These are phyloP conservation scores for Phlebopus sp. DNA, from an alignment of 1,284 basidiomycete species.

Conservation along the genomic window DNA sequence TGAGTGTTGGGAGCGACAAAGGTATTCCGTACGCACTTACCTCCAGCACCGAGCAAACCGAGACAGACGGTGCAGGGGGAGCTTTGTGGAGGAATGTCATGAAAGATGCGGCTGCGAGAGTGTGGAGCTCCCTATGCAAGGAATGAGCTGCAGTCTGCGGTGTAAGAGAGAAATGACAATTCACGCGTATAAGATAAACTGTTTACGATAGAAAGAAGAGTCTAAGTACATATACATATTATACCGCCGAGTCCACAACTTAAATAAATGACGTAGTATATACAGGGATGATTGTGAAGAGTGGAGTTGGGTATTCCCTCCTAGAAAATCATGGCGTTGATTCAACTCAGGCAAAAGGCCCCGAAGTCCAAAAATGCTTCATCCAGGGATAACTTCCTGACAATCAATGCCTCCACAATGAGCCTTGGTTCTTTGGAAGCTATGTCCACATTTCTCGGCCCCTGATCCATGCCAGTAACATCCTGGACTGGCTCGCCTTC, in stretches of 20 bases:
- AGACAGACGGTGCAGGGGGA: conserved; percentile 35
- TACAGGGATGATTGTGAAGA: too few species aligned
- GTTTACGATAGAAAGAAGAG: too few species aligned
- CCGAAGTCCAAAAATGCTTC: conserved; percentile 74
- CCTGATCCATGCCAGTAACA: not conserved
- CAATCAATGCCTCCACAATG: conserved; percentile 77
- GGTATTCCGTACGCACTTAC: conserved; percentile 62
- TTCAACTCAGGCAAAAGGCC: conserved; percentile 51
- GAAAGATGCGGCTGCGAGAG: conserved; percentile 39
- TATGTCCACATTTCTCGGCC: not conserved
- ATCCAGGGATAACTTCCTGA: conserved; percentile 67
- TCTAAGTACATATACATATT: too few species aligned
- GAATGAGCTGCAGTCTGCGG: too few species aligned
- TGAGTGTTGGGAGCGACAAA: conserved; percentile 75
- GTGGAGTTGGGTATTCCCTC: too few species aligned
- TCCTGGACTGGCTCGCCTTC: not conserved
- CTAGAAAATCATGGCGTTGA: too few species aligned
- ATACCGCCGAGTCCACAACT: too few species aligned
- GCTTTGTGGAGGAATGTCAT: conserved; percentile 49
- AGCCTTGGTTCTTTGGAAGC: conserved; percentile 42
- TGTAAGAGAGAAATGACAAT: too few species aligned
- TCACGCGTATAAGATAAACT: too few species aligned
- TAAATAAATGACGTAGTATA: too few species aligned
- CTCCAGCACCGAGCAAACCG: conserved; percentile 19
- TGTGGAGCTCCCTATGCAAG: conserved; percentile 34